Evolutionary conservation across 2,329 filamentous ascomycete genomes (phyloP), one percentile per base, ranked within the genome.

Genomic region (Phoma sp.): DNA sequence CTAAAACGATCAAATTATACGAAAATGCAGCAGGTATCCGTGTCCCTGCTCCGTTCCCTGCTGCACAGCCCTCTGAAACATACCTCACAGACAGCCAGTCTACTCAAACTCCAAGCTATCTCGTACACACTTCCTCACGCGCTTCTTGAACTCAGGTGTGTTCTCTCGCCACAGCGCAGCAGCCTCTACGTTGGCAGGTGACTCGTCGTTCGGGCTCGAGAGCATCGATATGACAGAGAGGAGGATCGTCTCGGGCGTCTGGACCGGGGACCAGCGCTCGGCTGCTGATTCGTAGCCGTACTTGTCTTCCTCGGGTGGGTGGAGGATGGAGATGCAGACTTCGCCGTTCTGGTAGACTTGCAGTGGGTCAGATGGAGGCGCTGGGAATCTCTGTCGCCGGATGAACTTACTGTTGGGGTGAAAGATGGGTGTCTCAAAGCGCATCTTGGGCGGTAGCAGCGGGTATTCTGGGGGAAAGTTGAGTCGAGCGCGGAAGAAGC

Each of bases 141-240:
- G 88, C 72, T 85, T 84, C 79, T 97, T 93, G 78, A 97, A 99
- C 74, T 96, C 91, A 19, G 79, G 72, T 62, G 92, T 85, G 59
- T 88, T 82, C 69, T 97, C 93, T 59, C 94, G 85, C 93, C 94
- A 98, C 89, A 96, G 91, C 80, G 95, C 92, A 55, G 93, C 94
- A 0, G 94, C 94, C 79, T 98, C 94, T 37, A 98, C 90, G 72
- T 98, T 98, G 54, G 94, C 94, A 0, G 94, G 94, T 62, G 90
- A 95, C 83, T 98, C 94, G 73, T 98, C 94, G 76, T 98, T 98
- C 57, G 94, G 93, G 78, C 96, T 93, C 1, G 93, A 93, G 40
- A 98, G 85, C 93, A 98, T 98, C 77, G 92, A 96, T 89, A 98
- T 98, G 57, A 98, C 94, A 43, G 88, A 92, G 54, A 98, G 92